Base-by-base conservation (phyloP, 2,329 filamentous ascomycete species). In the Aspergillus tamarii region DNA sequence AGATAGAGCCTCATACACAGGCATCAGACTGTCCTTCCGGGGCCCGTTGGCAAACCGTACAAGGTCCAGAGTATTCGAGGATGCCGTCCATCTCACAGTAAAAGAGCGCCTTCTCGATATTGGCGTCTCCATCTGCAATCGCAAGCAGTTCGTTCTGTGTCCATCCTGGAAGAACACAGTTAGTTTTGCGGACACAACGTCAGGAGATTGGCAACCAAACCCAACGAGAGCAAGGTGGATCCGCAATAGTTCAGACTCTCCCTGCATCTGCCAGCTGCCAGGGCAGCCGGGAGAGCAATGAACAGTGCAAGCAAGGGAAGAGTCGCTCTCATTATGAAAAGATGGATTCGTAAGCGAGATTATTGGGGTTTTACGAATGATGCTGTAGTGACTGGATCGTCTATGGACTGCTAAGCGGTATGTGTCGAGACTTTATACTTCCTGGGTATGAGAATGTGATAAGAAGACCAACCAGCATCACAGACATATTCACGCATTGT, bases 201-300 rank as follows among this genome's bases (percentile, higher is more conserved):
- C 9, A n/a, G 14, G 14, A 19, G 28, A 4, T 16, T 11, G n/a
- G 5, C 34, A 30, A 39, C 28, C 57, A 59, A n/a, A 53, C 57
- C 57, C 21, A 26, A 23, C 11, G 12, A 39, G 23, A 34, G 4
- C 43, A 59, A 45, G 16, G 57, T 52, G 14, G 46, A 50, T 36
- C 57, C 57, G 39, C 57, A 59, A 36, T 59, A 59, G n/a, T 59
- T 36, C 14, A 59, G 28, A 7, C n/a, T 32, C 32, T 34, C n/a
- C 23, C 21, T 50, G 36, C 57, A 59, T 12, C 19, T 28, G 16
- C 57, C 57, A 36, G 21, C 32, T 26, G 57, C 57, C n/a, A 53
- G 19, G 30, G 32, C 45, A 39, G 46, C 32, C 3, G 57, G 45
- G n/a, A 59, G 21, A 23, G 9, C 32, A 28, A 46, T 21, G 16